Percentiles rank a stretch among this genome's conserved stretches.
phyloP scores from a whole-genome alignment of 176 grass and related monocot genomes.

The Pharus latifolius region DNA sequence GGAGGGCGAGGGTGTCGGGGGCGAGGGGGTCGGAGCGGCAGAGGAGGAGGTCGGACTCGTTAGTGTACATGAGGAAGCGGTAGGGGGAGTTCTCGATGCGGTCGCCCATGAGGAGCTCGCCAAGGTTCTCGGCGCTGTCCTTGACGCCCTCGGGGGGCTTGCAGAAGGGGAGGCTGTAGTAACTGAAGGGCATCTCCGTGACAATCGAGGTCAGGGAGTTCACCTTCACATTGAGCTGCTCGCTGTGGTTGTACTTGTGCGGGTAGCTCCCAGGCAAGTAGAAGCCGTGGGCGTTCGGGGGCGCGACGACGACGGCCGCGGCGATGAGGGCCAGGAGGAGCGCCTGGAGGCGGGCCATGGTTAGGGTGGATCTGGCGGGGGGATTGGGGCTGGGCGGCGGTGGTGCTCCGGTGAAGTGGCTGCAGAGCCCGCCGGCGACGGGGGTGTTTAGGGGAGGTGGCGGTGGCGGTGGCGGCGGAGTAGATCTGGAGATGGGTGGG shows the following conservation, averaged over 20 bases:
- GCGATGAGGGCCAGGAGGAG: background rate
- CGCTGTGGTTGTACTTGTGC: constrained; percentile 46
- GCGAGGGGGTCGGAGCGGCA: constrained; percentile 39
- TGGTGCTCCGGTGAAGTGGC: background rate
- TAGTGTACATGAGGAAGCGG: constrained; percentile 59
- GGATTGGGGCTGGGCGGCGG: background rate
- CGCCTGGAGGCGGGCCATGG: constrained; percentile 20
- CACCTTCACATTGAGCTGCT: constrained; percentile 49
- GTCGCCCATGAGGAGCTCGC: constrained; percentile 79
- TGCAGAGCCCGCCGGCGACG: constrained; percentile 7
- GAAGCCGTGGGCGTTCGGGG: constrained; percentile 20
- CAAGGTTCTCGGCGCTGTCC: constrained; percentile 82
- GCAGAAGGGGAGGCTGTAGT: constrained; percentile 79
- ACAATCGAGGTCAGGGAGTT: constrained; percentile 86
- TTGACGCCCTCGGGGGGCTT: constrained; percentile 42
- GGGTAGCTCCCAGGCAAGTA: constrained; percentile 81
- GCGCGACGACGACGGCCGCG: background rate
- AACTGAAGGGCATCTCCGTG: constrained; percentile 70
- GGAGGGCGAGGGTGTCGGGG: constrained; percentile 26
- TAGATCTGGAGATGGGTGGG: constrained; percentile 11
- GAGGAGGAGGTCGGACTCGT: constrained; percentile 53
- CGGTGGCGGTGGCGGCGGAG: constrained; percentile 15
- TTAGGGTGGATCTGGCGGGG: background rate
- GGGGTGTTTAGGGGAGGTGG: background rate
- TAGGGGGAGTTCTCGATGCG: constrained; percentile 80